Base-by-base conservation (phyloP, 1,284 basidiomycete species). In the Heterobasidion parviporum region DNA sequence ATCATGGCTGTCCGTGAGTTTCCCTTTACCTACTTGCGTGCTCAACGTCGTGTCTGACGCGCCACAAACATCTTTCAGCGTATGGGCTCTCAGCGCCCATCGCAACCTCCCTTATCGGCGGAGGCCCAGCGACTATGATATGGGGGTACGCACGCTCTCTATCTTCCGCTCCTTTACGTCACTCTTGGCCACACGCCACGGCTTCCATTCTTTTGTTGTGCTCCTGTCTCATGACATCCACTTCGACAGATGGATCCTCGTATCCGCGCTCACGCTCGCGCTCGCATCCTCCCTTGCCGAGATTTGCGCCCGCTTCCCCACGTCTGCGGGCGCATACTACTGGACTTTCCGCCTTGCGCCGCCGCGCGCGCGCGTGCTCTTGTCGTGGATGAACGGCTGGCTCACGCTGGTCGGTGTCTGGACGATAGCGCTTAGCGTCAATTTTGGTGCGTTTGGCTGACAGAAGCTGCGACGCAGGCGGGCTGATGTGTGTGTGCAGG, bases 351-450 rank as follows among this genome's bases (percentile, higher is more conserved):
- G 74, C 32, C 68, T 82, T 6, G 73, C 77, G 0, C 69, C 78
- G 6, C 73, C 75, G 0, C 67, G 64, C 38, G 69, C 68, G 47
- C 69, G 75, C 52, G 63, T 79, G 8, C 52, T 80, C 3, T 63
- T 74, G 3, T 80, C 77, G 8, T 82, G 80, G 80, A 76, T 82
- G 50, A 78, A 78, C 57, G 80, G 80, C 8, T 82, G 80, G 80
- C 65, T 82, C 34, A 78, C 75, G 6, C n/a, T 80, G 63, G 78
- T 80, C 20, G 80, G 80, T 16, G 74, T 79, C 6, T 82, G 80
- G 79, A 82, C 75, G 0, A 70, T 77, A 52, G 73, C 74, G 44
- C 57, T 82, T 53, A 78, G 77, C 14, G 79, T 79, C 0, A 78
- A 74, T 8, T 82, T 82, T 62, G 80, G 80, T 67, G 54, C 26